Evolutionary conservation across 768 basidiomycete species (phyloP).

Genomic region (Fomitopsis serialis): DNA sequence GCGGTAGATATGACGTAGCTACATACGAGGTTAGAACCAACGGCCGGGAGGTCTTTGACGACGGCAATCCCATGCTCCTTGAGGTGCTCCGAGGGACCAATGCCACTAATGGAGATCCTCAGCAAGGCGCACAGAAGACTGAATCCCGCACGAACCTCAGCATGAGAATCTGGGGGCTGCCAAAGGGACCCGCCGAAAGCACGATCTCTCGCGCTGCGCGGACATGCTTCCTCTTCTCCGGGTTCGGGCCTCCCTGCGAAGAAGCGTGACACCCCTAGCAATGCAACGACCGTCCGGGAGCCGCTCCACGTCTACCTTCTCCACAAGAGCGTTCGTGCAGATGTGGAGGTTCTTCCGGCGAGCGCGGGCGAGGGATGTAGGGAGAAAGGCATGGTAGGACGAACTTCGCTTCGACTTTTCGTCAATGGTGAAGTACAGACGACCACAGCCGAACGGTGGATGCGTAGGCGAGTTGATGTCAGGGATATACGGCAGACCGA

Average conservation of each 20-base stretch:
- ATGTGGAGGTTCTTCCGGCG: constrained; percentile 10
- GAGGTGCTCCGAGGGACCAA: constrained; percentile 19
- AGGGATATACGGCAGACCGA: constrained; percentile 16
- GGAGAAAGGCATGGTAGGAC: constrained; percentile 19
- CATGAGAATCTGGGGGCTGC: constrained; percentile 35
- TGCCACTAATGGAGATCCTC: constrained; percentile 13
- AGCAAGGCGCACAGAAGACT: background rate
- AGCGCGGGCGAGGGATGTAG: constrained; percentile 5
- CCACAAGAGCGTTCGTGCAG: constrained; percentile 15
- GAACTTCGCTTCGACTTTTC: constrained; percentile 12
- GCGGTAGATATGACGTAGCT: background rate
- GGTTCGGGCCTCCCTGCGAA: background rate
- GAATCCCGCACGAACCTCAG: constrained; percentile 17
- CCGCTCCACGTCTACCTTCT: constrained; percentile 9
- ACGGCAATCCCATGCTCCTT: constrained; percentile 15
- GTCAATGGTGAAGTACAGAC: constrained; percentile 19
- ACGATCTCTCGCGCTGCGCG: constrained; percentile 18
- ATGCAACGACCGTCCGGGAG: constrained; percentile 3
- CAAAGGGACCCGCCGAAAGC: constrained; percentile 18
- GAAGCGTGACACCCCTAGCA: constrained; percentile 8
- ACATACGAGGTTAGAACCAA: constrained; percentile 21
- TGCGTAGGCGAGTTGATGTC: constrained; percentile 18
- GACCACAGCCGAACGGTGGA: constrained; percentile 15
- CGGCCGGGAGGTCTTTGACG: constrained; percentile 19
- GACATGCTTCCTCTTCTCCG: constrained; percentile 1